Conservation (phyloP, 768 basidiomycete genomes). For the Rhodotorula taiwanensis region DNA sequence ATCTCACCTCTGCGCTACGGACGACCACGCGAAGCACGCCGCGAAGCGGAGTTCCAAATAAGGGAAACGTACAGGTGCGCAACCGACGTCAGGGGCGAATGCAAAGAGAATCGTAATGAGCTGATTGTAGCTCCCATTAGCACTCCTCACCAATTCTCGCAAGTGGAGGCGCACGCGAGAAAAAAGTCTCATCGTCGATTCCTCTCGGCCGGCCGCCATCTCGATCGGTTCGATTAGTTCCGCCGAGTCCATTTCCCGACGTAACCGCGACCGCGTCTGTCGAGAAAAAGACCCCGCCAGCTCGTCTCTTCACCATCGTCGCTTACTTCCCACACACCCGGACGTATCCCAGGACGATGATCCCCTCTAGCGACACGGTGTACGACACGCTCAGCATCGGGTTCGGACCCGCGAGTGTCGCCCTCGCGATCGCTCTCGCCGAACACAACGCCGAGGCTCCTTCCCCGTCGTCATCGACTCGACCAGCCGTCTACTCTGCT, state of each 20-base stretch:
- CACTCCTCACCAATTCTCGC: neutral
- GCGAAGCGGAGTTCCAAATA: too few relatives aligned
- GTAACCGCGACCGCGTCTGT: too few relatives aligned
- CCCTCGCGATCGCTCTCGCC: conserved; percentile 46
- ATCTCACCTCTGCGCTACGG: too few relatives aligned
- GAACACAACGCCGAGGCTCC: conserved; percentile 39
- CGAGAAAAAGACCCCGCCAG: neutral
- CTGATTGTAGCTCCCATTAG: too few relatives aligned
- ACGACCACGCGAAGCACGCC: too few relatives aligned
- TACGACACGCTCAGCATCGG: conserved; percentile 54
- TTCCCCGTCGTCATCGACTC: conserved; percentile 22
- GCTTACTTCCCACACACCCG: neutral
- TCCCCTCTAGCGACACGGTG: conserved; percentile 10
- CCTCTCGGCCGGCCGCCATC: too few relatives aligned
- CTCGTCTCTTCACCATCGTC: neutral
- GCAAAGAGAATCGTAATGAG: too few relatives aligned
- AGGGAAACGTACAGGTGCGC: too few relatives aligned
- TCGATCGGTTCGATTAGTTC: neutral
- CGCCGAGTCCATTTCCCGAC: neutral
- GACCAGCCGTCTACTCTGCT: neutral
- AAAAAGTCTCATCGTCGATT: too few relatives aligned
- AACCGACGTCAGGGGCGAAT: too few relatives aligned
- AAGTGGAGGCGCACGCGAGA: too few relatives aligned
- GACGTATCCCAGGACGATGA: neutral
- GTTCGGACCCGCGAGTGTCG: conserved; percentile 55